Percentiles rank a stretch among this genome's conserved stretches.
Evolutionary conservation across 208 protist genomes (phyloP).

Genomic region (Trypanosoma lewisi): DNA sequence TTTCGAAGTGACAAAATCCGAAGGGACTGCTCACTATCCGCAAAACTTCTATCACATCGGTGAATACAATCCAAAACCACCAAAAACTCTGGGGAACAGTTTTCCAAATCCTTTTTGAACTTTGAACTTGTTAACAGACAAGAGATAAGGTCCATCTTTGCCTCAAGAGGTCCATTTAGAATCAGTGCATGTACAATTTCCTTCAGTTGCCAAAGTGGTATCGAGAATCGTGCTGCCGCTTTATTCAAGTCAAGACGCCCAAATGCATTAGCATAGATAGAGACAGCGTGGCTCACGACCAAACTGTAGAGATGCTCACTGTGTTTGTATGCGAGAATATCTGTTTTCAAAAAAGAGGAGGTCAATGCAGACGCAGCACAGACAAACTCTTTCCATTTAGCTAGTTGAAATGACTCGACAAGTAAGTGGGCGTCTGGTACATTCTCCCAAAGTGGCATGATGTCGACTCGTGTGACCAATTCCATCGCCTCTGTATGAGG

Average conservation of each 20-base stretch:
- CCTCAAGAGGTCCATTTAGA: conserved; percentile 12
- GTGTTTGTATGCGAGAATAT: conserved; percentile 24
- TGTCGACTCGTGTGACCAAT: conserved; percentile 24
- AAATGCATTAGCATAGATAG: conserved; percentile 12
- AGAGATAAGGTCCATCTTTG: conserved; percentile 20
- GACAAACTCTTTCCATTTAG: conserved; percentile 27
- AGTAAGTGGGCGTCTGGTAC: conserved; percentile 23
- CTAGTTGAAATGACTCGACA: conserved; percentile 29
- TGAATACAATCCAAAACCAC: conserved; percentile 24
- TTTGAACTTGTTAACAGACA: conserved; percentile 8
- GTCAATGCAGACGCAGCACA: conserved; percentile 3
- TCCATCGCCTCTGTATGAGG: conserved; percentile 36
- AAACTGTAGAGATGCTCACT: conserved; percentile 10
- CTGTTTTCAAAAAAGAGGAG: conserved; percentile 15
- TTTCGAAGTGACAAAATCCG: conserved; percentile 25
- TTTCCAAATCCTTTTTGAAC: background rate
- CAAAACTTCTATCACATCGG: conserved; percentile 11
- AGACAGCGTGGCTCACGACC: conserved; percentile 1
- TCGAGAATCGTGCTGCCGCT: conserved; percentile 24
- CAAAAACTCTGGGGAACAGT: background rate
- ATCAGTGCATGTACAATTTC: conserved; percentile 28
- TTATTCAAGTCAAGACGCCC: conserved; percentile 14
- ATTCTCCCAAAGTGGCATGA: conserved; percentile 39
- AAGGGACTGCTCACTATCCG: conserved; percentile 25
- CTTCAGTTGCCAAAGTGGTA: conserved; percentile 12